These are phyloP conservation scores for Aspergillus flavus DNA, from an alignment of 2,329 filamentous ascomycete species.

Conservation along the genomic window DNA sequence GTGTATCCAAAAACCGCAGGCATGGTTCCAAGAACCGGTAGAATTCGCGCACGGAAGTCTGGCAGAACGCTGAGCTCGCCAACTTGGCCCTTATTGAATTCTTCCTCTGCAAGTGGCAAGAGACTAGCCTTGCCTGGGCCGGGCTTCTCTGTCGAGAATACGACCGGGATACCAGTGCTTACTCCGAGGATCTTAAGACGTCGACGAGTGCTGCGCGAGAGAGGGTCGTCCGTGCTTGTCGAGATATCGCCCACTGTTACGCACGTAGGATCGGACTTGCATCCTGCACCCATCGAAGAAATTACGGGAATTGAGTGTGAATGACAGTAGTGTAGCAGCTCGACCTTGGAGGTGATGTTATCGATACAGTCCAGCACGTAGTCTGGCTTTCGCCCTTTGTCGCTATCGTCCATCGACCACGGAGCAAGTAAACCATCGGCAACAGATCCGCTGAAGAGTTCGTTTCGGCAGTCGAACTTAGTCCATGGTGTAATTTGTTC, in stretches of 20 bases:
- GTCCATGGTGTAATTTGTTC: conserved; percentile 91
- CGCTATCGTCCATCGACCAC: conserved; percentile 58
- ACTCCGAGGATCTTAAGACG: conserved; percentile 76
- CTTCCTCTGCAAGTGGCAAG: conserved; percentile 82
- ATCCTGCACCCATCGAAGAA: conserved; percentile 93
- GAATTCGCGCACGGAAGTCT: conserved; percentile 90
- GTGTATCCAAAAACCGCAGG: conserved; percentile 93
- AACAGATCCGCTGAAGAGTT: conserved; percentile 73
- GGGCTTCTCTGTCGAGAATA: conserved; percentile 89
- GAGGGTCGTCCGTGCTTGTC: conserved; percentile 79
- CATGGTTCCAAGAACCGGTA: conserved; percentile 96
- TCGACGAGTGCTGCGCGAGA: conserved; percentile 82
- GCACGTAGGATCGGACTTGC: conserved; percentile 82
- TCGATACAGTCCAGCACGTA: conserved; percentile 98
- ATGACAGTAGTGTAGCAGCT: conserved; percentile 84
- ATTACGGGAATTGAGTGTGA: conserved; percentile 78
- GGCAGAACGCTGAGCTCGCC: conserved; percentile 85
- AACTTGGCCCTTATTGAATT: conserved; percentile 82
- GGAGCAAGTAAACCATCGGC: conserved; percentile 69
- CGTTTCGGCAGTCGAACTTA: conserved; percentile 80
- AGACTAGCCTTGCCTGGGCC: conserved; percentile 89
- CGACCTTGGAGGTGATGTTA: conserved; percentile 96
- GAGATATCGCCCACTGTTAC: conserved; percentile 92
- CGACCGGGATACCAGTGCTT: conserved; percentile 81
- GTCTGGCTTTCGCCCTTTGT: conserved; percentile 62